Conservation (phyloP, 2,329 filamentous ascomycete species). For the Taxawa tesnikishii region DNA sequence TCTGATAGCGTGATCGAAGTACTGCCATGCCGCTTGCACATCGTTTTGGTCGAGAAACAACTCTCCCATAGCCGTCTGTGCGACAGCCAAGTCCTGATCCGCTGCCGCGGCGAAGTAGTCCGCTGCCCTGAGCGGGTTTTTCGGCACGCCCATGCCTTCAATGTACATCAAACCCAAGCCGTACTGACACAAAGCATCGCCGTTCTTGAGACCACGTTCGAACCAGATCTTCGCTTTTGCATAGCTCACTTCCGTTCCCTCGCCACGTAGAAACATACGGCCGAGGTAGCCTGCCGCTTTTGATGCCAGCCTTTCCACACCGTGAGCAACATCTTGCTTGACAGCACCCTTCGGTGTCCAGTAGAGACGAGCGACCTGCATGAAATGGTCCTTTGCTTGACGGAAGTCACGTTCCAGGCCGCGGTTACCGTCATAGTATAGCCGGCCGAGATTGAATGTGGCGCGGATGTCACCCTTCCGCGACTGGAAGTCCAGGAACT, state of each 20-base stretch:
- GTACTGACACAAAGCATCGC: constrained; percentile 75
- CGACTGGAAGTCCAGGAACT: constrained; percentile 83
- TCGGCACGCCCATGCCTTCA: constrained; percentile 59
- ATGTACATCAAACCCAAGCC: constrained; percentile 74
- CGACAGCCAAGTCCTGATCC: constrained; percentile 67
- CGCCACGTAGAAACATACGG: constrained; percentile 78
- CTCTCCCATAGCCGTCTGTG: constrained; percentile 71
- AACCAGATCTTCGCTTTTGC: constrained; percentile 72
- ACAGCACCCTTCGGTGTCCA: constrained; percentile 66
- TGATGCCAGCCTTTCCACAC: constrained; percentile 64
- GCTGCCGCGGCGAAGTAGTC: constrained; percentile 67
- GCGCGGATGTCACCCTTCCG: constrained; percentile 82
- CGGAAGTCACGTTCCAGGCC: constrained; percentile 61
- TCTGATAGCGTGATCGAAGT: constrained; percentile 75
- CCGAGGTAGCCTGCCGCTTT: constrained; percentile 82
- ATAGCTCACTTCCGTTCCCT: constrained; percentile 70
- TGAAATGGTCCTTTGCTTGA: constrained; percentile 69
- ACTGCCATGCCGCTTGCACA: constrained; percentile 63
- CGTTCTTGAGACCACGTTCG: constrained; percentile 59
- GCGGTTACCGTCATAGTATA: constrained; percentile 79
- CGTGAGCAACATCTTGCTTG: constrained; percentile 54
- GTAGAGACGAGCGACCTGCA: constrained; percentile 64
- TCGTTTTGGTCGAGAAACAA: constrained; percentile 85
- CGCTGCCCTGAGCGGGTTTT: constrained; percentile 60
- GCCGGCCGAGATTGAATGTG: constrained; percentile 70